Evolutionary conservation across 2,329 filamentous ascomycete species (phyloP).

Genomic region (Paraphaeosphaeria sporulosa): DNA sequence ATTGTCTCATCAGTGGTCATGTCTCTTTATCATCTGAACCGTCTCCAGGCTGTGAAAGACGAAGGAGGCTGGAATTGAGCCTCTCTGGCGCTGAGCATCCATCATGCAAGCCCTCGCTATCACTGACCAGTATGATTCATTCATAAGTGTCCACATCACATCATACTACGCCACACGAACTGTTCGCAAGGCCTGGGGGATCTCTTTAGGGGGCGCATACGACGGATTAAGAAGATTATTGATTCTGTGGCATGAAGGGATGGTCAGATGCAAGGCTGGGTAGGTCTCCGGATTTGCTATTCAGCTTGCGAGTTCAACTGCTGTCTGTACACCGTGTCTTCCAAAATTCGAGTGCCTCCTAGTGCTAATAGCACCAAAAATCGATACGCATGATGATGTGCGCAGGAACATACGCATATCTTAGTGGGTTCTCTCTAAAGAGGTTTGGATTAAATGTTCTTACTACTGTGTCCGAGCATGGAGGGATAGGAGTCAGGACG

Average conservation of each 20-base stretch:
- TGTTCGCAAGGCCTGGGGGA: neutral
- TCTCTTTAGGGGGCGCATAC: neutral
- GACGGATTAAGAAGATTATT: neutral
- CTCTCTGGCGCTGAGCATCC: neutral
- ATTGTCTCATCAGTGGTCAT: neutral
- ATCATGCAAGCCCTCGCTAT: constrained; percentile 4
- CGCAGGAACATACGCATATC: no score
- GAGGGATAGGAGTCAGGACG: neutral
- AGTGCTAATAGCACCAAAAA: no score
- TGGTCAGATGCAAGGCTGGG: neutral
- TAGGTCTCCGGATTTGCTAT: no score
- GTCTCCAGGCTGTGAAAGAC: neutral
- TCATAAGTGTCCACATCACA: neutral
- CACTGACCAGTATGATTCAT: neutral
- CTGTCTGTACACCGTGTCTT: neutral
- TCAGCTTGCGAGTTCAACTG: neutral
- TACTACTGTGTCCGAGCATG: no score
- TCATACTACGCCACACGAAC: neutral
- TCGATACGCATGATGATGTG: no score
- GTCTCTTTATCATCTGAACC: neutral
- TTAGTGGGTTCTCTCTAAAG: no score
- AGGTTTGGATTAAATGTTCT: no score
- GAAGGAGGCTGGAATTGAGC: constrained; percentile 3
- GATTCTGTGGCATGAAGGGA: neutral
- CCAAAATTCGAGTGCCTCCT: no score